Evolutionary conservation across 2,329 filamentous ascomycete species (phyloP).

Genomic region (Didymella exigua): DNA sequence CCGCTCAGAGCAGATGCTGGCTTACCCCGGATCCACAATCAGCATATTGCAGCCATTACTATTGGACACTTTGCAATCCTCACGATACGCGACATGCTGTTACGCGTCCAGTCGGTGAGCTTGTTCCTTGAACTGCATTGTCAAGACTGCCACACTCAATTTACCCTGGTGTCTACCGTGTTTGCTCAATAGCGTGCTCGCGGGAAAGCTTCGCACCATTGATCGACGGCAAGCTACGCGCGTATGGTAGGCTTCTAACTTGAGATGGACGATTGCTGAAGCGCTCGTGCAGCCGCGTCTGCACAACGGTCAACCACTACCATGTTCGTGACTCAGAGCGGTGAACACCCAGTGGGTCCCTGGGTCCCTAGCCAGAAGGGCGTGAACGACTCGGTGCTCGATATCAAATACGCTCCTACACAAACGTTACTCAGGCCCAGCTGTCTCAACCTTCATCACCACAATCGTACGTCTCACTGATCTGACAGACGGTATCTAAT

Average conservation of each 20-base stretch:
- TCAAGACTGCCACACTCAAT: background rate
- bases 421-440: background rate
- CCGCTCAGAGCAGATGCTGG: constrained; percentile 11
- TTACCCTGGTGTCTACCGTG: background rate
- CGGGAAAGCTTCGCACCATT: constrained; percentile 10
- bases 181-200: constrained; percentile 4
- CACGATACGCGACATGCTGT: constrained; percentile 7
- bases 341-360: constrained; percentile 21
- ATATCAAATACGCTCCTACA: background rate
- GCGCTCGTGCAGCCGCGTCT: constrained; percentile 15
- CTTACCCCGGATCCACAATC: constrained; percentile 17
- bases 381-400: constrained; percentile 12
- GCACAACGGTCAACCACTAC: constrained; percentile 12
- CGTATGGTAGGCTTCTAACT: constrained; percentile 12
- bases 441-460: background rate
- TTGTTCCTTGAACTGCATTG: background rate
- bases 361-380: constrained; percentile 8
- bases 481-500: constrained; percentile 14
- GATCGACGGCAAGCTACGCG: constrained; percentile 12
- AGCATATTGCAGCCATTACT: background rate
- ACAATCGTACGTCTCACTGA: background rate
- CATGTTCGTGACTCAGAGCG: constrained; percentile 26
- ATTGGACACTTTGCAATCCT: constrained; percentile 3
- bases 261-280: constrained; percentile 13
- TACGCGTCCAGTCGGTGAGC: background rate